These are phyloP conservation scores for Trichoderma cornu-damae DNA, from an alignment of 2,329 filamentous ascomycete species.

Conservation along the genomic window DNA sequence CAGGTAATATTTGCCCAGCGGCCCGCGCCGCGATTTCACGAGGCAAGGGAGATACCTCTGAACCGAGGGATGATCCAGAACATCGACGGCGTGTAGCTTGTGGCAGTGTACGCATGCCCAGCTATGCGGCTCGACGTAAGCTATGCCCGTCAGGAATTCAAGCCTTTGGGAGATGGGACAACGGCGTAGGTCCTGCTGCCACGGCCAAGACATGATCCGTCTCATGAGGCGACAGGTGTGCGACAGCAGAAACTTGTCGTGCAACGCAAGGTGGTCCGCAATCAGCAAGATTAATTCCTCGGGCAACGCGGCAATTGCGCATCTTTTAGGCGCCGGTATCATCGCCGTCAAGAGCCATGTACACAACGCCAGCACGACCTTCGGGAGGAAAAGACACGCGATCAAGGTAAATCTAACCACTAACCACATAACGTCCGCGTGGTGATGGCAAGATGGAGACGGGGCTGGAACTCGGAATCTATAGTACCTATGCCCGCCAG, in stretches of 20 bases:
- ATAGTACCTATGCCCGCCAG: too few relatives aligned
- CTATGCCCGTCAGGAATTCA: neutral
- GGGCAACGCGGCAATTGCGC: too few relatives aligned
- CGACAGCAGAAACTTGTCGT: neutral
- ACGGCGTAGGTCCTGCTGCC: neutral
- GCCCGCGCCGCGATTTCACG: neutral
- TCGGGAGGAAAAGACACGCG: too few relatives aligned
- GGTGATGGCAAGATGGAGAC: too few relatives aligned
- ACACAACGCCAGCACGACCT: neutral
- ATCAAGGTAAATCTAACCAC: too few relatives aligned
- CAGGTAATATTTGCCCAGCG: too few relatives aligned
- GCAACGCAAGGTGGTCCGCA: too few relatives aligned
- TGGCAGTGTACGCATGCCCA: neutral
- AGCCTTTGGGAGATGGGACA: neutral
- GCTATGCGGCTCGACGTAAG: neutral
- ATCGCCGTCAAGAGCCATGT: too few relatives aligned
- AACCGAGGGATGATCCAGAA: neutral
- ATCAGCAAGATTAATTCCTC: neutral
- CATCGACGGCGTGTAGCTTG: neutral
- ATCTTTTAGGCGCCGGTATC: neutral
- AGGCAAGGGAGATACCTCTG: neutral
- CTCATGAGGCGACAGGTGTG: neutral
- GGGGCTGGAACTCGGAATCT: too few relatives aligned
- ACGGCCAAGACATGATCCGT: neutral
- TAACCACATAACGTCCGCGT: too few relatives aligned